Evolutionary conservation across 345 rosid species (phyloP), one percentile per base, ranked within the genome.

Genomic region (Eucalyptus viminalis): DNA sequence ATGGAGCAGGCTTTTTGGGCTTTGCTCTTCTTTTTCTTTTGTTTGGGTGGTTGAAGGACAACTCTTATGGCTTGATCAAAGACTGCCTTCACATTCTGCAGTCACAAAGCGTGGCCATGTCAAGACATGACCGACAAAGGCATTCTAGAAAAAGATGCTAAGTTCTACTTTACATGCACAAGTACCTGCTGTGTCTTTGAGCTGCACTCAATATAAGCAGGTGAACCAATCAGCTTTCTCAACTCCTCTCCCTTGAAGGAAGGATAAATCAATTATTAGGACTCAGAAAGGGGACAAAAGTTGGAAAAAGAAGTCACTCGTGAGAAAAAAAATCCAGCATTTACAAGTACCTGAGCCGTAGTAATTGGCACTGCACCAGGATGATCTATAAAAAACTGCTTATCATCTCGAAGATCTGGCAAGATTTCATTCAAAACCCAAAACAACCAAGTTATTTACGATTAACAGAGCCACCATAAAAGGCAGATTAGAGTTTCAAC

Each of bases 21-120:
- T 93, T 95, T 95, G 93, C 90, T 93, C 96, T 97, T 97, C 97
- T 95, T 97, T 88, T 95, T 97, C 94, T 97, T 94, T 90, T 91
- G 92, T 92, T 97, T 97, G 4, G 99, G 99, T 8, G 99, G 99
- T 92, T 97, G 99, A 90, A 97, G 98, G 80, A 97, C 99, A 27
- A 97, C 99, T 90, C 91, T 94, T 69, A 97, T 97, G 90, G 99
- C 99, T 87, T 96, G 95, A 86, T 97, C 99, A 90, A 97, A 97
- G 76, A 97, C 99, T 45, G 90, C 97, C 90, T 97, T 97, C 94
- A 97, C 98, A 91, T 97, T 96, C 99, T 97, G 95, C 94, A 87
- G 47, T 87, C 62, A 76, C 69, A 86, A 89, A 86, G 80, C 34
- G 45, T 24, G 37, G 53, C 69, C 31, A 67, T 86, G 34, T 50